Base-by-base conservation (phyloP, 176 grass and related monocot species). In the Triticum timopheevii region DNA sequence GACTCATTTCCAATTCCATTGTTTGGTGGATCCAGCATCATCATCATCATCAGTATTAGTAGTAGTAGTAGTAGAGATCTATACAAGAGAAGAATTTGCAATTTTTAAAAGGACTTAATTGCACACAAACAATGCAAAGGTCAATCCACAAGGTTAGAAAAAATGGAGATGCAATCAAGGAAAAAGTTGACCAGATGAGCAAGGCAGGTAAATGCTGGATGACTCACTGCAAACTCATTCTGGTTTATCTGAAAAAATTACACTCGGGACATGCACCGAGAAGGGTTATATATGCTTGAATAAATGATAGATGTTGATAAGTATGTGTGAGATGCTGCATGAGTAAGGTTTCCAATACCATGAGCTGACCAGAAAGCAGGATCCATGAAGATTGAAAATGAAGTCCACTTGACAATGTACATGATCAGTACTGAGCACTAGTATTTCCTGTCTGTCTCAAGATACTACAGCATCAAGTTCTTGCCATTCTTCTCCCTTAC, bases 1-100 rank as follows among this genome's bases (percentile, higher is more conserved):
- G 85, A 93, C 88, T 93, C 88, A 88, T 85, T 81, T 56, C 81
- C 88, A 90, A 61, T 82, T 50, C 66, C 82, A 82, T 44, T 33
- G 36, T 77, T 72, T 89, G 75, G 87, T 87, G 85, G 88, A 90
- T 58, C 58, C 71, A 52, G 58, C 82, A 85, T 82, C 85, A 93
- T 67, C 77, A 59, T 85, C 82, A 93, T 67, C 72, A 52, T 52
- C 65, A 93, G 44, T 47, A 47, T 3, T 38, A 38, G 79, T 68
- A 52, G 65, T 77, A 93, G 31, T 31, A 31, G 79, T 69, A 56
- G 66, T 69, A 91, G 75, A 86, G 61, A 28, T 15, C 19, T 59
- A 59, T 59, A 59, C 19, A 59, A 67, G 16, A 19, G 42, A 67
- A 23, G 36, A 66, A 72, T 40, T 71, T 78, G 4, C 73, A 4